These are phyloP conservation scores for Hyphopichia burtonii DNA, from an alignment of 1,139 yeast genomes.

Conservation along the genomic window DNA sequence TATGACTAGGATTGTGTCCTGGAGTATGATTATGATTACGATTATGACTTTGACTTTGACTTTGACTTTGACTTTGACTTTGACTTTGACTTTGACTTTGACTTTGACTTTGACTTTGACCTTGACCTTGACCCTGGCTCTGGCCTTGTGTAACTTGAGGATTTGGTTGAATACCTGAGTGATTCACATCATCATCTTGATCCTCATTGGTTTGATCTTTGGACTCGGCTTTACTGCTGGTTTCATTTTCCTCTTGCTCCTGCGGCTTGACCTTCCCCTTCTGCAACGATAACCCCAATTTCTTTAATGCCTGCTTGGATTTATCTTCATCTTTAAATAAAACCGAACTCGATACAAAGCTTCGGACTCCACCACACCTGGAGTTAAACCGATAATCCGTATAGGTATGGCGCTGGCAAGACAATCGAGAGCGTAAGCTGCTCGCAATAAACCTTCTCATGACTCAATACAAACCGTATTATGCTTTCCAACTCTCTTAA, in stretches of 20 bases:
- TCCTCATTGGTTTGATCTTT: background rate
- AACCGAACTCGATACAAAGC: constrained; percentile 6
- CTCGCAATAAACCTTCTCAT: background rate
- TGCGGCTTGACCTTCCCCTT: constrained; percentile 26
- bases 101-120: background rate
- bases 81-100: background rate
- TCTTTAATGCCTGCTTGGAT: constrained; percentile 25
- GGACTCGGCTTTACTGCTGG: background rate
- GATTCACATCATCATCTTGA: background rate
- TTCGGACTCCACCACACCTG: background rate
- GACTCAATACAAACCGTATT: background rate
- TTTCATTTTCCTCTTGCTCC: constrained; percentile 8
- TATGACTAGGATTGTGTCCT: background rate
- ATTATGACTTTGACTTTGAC: background rate
- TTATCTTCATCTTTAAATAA: constrained; percentile 22
- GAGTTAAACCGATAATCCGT: background rate
- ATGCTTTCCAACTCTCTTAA: too few species aligned
- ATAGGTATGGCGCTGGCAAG: background rate
- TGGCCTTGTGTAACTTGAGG: background rate
- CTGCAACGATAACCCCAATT: constrained; percentile 27
- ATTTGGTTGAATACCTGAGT: background rate
- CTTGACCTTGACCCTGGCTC: background rate
- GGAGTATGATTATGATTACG: background rate
- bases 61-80: background rate
- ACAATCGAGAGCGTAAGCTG: background rate